Conservation (phyloP, 2,329 filamentous ascomycete genomes). For the Aspergillus aculeatus region DNA sequence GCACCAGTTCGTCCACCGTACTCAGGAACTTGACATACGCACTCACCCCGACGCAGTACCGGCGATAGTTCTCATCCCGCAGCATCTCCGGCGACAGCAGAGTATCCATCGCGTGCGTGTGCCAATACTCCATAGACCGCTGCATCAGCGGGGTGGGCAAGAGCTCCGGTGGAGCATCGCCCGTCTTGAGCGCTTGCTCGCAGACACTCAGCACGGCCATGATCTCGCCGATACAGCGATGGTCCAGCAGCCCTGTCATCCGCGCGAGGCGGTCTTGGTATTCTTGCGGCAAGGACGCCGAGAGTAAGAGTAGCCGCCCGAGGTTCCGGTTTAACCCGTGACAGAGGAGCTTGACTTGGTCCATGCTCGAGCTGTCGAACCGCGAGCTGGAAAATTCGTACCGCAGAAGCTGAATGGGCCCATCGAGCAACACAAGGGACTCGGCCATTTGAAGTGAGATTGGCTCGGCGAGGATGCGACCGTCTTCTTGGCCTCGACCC, state of each 20-base stretch:
- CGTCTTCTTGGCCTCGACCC: constrained; percentile 29
- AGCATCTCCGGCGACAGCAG: constrained; percentile 34
- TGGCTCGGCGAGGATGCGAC: constrained; percentile 28
- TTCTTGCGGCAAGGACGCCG: constrained; percentile 35
- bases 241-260: constrained; percentile 43
- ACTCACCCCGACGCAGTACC: constrained; percentile 49
- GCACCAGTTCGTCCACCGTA: constrained; percentile 47
- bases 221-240: constrained; percentile 48
- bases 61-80: constrained; percentile 45
- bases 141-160: constrained; percentile 49
- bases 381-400: constrained; percentile 42
- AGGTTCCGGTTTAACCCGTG: constrained; percentile 36
- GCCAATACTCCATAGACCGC: constrained; percentile 32
- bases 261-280: constrained; percentile 43
- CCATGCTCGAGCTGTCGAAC: constrained; percentile 37
- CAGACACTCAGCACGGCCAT: constrained; percentile 52
- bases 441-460: constrained; percentile 35
- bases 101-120: constrained; percentile 19
- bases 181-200: constrained; percentile 50
- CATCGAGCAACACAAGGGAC: constrained; percentile 32
- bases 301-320: constrained; percentile 37
- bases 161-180: constrained; percentile 49
- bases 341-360: constrained; percentile 33
- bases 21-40: constrained; percentile 47
- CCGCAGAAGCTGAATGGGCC: constrained; percentile 34